These are phyloP conservation scores for Exophiala lecanii-corni DNA, from an alignment of 2,329 filamentous ascomycete genomes.

Conservation along the genomic window DNA sequence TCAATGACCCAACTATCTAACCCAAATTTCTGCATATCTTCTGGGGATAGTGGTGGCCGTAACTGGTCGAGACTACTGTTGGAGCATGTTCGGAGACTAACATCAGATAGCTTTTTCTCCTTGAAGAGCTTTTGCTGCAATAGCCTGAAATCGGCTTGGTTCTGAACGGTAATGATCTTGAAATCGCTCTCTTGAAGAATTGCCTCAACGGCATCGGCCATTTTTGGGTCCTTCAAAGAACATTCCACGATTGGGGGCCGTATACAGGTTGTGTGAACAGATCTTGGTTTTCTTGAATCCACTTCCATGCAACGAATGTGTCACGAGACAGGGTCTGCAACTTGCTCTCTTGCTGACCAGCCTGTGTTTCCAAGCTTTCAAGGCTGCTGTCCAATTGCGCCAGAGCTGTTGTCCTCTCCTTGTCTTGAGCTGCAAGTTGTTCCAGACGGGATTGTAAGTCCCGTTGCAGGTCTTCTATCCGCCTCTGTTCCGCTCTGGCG, in stretches of 20 bases:
- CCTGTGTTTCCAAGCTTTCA: constrained; percentile 62
- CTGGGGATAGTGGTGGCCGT: constrained; percentile 48
- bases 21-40: constrained; percentile 56
- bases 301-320: constrained; percentile 68
- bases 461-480: constrained; percentile 37
- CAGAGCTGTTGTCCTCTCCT: constrained; percentile 35
- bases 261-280: constrained; percentile 72
- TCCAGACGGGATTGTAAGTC: constrained; percentile 14
- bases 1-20: constrained; percentile 79
- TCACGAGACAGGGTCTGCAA: constrained; percentile 60
- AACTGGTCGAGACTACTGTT: constrained; percentile 49
- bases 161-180: constrained; percentile 69
- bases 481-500: constrained; percentile 24
- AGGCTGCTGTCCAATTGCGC: constrained; percentile 47
- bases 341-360: constrained; percentile 67
- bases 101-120: constrained; percentile 60
- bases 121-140: constrained; percentile 63
- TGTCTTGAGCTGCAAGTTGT: constrained; percentile 38
- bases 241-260: constrained; percentile 78
- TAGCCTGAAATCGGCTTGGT: constrained; percentile 66
- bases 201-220: constrained; percentile 58
- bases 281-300: constrained; percentile 68
- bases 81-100: constrained; percentile 59
- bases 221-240: constrained; percentile 67
- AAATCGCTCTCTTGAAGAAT: constrained; percentile 52